phyloP scores from a whole-genome alignment of 805 yeast genomes.

The Kluyveromyces siamensis region DNA sequence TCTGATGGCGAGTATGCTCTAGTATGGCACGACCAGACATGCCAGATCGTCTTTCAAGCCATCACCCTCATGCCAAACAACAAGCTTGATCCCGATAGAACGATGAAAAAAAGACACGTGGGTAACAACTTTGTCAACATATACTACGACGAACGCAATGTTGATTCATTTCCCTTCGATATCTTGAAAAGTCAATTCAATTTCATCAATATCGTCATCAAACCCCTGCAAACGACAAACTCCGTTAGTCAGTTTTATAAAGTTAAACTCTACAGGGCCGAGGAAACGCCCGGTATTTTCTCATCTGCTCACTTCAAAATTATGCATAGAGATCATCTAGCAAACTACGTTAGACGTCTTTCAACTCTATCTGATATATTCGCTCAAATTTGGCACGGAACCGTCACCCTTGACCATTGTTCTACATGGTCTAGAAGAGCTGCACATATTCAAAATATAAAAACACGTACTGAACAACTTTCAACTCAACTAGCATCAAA shows the following conservation, averaged over 20 bases:
- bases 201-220: conserved; percentile 68
- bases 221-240: conserved; percentile 39
- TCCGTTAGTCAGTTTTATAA: conserved; percentile 34
- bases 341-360: conserved; percentile 57
- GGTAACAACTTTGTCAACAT: conserved; percentile 81
- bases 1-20: conserved; percentile 67
- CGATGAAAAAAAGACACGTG: conserved; percentile 70
- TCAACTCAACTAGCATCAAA: background rate
- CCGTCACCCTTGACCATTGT: conserved; percentile 12
- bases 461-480: background rate
- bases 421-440: conserved; percentile 12
- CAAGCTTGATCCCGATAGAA: conserved; percentile 32
- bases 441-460: conserved; percentile 3
- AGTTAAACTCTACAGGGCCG: conserved; percentile 54
- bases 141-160: conserved; percentile 68
- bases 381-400: conserved; percentile 61
- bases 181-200: conserved; percentile 71
- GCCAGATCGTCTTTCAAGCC: conserved; percentile 69
- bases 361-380: conserved; percentile 60
- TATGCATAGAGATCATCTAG: conserved; percentile 48
- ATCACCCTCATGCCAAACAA: conserved; percentile 72
- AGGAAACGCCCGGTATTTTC: conserved; percentile 68
- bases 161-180: conserved; percentile 54
- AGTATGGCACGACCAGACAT: conserved; percentile 61
- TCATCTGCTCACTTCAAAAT: conserved; percentile 71